Evolutionary conservation across 1,284 basidiomycete species (phyloP), one percentile per base, ranked within the genome.

Genomic region (Hortiboletus rubellus): DNA sequence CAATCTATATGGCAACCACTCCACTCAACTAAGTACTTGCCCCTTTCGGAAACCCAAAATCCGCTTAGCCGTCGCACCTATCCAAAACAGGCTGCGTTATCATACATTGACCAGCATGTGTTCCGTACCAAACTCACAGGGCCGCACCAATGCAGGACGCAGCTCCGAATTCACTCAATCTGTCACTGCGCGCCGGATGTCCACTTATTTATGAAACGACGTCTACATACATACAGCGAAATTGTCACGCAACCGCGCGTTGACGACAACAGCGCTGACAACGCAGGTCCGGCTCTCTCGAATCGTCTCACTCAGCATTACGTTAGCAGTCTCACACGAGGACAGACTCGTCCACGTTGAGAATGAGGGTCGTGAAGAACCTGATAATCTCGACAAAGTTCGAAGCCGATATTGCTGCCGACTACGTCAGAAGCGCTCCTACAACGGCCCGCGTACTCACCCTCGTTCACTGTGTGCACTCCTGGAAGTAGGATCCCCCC

Each of bases 391-490:
- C 79, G 17, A 80, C 61, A 55, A 78, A 75, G 30, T 66, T 70
- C 38, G 73, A 70, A 7, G 68, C 70, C 10, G 57, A 56, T 24
- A 80, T 66, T 9, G 69, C 80, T 81, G 55, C 30, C 7, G 14
- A 37, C 24, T 24, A 33, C 3, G 18, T 46, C 24, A 57, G 41
- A 18, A 2, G 14, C 17, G 22, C 8, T 24, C 55, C 27, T 12
- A 7, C 37, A 14, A 12, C 31, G 7, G 14, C 15, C 33, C 27
- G 10, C 9, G 15, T 30, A n/a, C 60, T 59, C 43, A 65, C 64
- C 62, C 45, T 81, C 80, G 50, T 81, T 74, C 24, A 81, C 70
- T 0, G 85, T 85, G 64, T 87, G 86, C 44, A 82, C 74, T 2
- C 76, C 78, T 42, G 71, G 69, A 44, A 69, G 65, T 44, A 69